Evolutionary conservation across 805 yeast genomes (phyloP).

Genomic region (Komagataella kurtzmanii): DNA sequence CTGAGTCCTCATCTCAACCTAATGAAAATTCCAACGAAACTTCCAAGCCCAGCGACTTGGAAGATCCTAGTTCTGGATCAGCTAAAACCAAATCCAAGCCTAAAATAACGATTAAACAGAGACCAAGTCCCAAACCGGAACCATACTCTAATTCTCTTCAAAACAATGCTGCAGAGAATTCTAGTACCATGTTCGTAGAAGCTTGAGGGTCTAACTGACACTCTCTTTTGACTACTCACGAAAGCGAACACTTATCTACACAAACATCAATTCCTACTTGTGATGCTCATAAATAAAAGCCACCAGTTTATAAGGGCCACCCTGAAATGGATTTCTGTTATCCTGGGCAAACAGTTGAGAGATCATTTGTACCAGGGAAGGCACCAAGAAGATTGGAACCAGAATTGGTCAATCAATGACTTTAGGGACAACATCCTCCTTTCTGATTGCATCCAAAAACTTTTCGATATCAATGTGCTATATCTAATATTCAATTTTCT

Average conservation of each 20-base stretch:
- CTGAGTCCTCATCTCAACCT: neutral
- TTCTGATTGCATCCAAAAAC: neutral
- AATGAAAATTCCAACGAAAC: neutral
- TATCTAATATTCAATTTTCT: neutral
- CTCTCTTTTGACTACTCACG: neutral
- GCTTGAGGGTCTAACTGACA: neutral
- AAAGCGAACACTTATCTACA: neutral
- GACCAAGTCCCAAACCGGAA: neutral
- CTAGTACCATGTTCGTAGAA: neutral
- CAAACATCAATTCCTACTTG: neutral
- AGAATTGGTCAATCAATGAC: neutral
- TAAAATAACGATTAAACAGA: neutral
- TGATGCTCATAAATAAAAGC: neutral
- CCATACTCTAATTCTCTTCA: neutral
- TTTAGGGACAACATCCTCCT: neutral
- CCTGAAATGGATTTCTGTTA: neutral
- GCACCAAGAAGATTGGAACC: neutral
- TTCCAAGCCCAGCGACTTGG: neutral
- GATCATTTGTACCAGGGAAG: neutral
- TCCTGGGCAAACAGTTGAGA: neutral
- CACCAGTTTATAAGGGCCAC: neutral
- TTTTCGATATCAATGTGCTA: neutral
- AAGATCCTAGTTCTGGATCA: neutral
- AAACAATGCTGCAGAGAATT: neutral
- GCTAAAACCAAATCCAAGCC: neutral